Evolutionary conservation across 2,329 filamentous ascomycete genomes (phyloP), one percentile per base, ranked within the genome.

Genomic region (Sordariomycetes sp.): DNA sequence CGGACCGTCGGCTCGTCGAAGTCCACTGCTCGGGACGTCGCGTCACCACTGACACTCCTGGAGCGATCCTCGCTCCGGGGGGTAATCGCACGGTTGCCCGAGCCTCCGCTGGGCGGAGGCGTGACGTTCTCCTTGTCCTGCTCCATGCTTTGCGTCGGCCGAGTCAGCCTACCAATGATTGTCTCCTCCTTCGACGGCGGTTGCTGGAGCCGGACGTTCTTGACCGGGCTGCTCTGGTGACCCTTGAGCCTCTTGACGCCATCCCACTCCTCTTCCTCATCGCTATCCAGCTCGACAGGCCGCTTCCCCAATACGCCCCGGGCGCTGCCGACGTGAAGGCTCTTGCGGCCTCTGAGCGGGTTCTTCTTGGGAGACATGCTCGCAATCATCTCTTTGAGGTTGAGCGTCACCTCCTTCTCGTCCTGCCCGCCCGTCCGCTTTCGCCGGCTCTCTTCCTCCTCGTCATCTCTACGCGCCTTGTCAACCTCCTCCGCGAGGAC

Each of bases 281-380:
- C 76, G 13, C 79, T 74, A 60, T 90, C 87, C 54, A 90, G 76
- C 68, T 91, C 87, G 15, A 72, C 72, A 0, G 87, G 87, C 53
- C 87, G 77, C 68, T 91, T 91, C 7, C 87, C 87, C 5, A 91
- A 74, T 22, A 91, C 70, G 0, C 87, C 87, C 60, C 75, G 82
- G 15, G 87, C 87, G 63, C 86, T 87, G 48, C 87, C 87, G 22
- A 89, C 81, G 61, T 87, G 84, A 54, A 91, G 74, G 65, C 87
- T 91, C 71, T 91, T 91, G 48, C 87, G 82, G 15, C 82, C 82
- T 58, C 77, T 82, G 7, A 87, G 62, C 6, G 72, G 69, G 57
- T 81, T 84, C 67, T 89, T 89, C 69, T 87, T 89, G 0, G 89
- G 88, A 25, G 86, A 90, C 61, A 92, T 75, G 58, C 82, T 87